Evolutionary conservation across 768 basidiomycete species (phyloP).

Genomic region (Steccherinum ochraceum): DNA sequence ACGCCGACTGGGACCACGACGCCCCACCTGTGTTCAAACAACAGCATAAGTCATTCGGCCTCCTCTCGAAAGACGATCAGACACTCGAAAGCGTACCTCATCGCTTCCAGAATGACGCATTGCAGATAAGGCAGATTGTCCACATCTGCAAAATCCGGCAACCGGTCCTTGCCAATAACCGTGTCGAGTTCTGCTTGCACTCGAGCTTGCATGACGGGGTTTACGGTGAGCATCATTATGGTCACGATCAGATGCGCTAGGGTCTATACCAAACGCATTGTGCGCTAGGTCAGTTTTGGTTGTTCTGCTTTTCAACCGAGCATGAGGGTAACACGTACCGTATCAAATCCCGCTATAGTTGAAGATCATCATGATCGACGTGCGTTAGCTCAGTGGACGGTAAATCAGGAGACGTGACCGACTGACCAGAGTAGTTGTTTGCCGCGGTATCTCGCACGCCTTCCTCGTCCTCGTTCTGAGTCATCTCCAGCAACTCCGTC

Average conservation of each 20-base stretch:
- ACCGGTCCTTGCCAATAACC: conserved; percentile 17
- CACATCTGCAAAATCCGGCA: conserved; percentile 21
- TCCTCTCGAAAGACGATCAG: too few species aligned
- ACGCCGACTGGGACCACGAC: conserved; percentile 26
- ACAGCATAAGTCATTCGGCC: too few species aligned
- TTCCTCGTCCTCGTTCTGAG: background rate
- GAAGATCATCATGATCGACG: background rate
- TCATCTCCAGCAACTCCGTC: background rate
- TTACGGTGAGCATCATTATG: background rate
- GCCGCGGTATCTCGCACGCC: background rate
- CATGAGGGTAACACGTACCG: too few species aligned
- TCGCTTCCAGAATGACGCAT: background rate
- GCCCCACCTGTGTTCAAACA: conserved; percentile 4
- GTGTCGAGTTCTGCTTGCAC: conserved; percentile 23
- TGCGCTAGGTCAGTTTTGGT: too few species aligned
- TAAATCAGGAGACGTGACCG: background rate
- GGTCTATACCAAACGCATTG: background rate
- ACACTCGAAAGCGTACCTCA: background rate
- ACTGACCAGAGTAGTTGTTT: background rate
- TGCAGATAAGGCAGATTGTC: conserved; percentile 19
- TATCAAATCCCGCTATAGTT: background rate
- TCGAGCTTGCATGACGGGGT: conserved; percentile 12
- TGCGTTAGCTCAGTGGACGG: too few species aligned
- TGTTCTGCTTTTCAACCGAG: too few species aligned
- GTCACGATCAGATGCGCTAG: background rate